Evolutionary conservation across 208 protist genomes (phyloP).

Genomic region (Leishmania martiniquensis): DNA sequence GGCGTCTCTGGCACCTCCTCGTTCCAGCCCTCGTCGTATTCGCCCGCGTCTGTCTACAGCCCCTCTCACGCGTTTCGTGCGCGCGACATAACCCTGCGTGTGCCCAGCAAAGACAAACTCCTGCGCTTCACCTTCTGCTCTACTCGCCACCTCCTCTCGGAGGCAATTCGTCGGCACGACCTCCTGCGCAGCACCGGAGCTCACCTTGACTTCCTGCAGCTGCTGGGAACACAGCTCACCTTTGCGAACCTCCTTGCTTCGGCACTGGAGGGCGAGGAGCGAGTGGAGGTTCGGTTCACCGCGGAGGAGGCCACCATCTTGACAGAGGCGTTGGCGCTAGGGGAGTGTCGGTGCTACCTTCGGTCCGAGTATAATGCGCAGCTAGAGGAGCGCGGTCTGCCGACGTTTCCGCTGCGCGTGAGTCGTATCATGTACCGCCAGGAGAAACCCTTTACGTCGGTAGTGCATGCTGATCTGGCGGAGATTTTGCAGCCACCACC

Average conservation of each 20-base stretch:
- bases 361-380: constrained; percentile 38
- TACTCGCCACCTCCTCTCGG: constrained; percentile 44
- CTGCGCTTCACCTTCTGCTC: constrained; percentile 57
- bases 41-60: constrained; percentile 5
- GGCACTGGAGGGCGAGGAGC: constrained; percentile 71
- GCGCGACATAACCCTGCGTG: constrained; percentile 68
- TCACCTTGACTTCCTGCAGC: constrained; percentile 47
- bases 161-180: constrained; percentile 64
- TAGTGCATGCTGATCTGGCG: constrained; percentile 47
- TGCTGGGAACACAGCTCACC: constrained; percentile 67
- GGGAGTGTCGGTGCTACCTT: constrained; percentile 74
- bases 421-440: constrained; percentile 60
- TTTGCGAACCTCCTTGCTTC: constrained; percentile 75
- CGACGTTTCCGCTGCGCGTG: constrained; percentile 45
- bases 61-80: constrained; percentile 46
- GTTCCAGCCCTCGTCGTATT: background rate
- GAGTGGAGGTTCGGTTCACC: constrained; percentile 61
- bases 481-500: constrained; percentile 27
- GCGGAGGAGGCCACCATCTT: constrained; percentile 57
- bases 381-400: constrained; percentile 20
- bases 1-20: background rate
- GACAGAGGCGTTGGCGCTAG: constrained; percentile 69
- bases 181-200: constrained; percentile 37
- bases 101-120: constrained; percentile 46
- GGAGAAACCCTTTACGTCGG: constrained; percentile 52